A percentile compares a stretch with the other conserved stretches of the same genome.
Evolutionary conservation across 2,329 filamentous ascomycete species (phyloP).

Genomic region (Teratosphaeria pseudoeucalypti): DNA sequence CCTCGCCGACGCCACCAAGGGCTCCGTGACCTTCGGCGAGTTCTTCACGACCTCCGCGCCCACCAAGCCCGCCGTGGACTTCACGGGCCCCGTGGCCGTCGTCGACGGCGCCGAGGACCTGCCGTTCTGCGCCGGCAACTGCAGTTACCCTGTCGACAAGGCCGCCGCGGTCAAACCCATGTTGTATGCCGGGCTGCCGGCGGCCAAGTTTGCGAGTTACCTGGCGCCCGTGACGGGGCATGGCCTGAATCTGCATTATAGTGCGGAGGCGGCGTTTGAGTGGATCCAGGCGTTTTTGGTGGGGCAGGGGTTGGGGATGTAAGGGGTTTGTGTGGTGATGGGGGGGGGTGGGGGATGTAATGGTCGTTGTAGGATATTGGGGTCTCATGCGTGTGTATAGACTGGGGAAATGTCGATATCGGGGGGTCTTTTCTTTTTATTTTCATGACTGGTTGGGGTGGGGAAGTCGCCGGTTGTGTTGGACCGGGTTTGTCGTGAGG

Average conservation of each 20-base stretch:
- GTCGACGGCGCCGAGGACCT: slow-evolving; percentile 22
- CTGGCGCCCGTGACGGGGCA: slow-evolving; percentile 20
- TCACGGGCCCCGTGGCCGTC: slow-evolving; percentile 19
- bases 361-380: background rate
- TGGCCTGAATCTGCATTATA: slow-evolving; percentile 24
- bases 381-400: background rate
- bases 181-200: slow-evolving; percentile 13
- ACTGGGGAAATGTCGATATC: too few relatives aligned
- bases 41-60: slow-evolving; percentile 16
- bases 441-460: too few relatives aligned
- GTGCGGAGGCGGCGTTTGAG: slow-evolving; percentile 17
- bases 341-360: background rate
- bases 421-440: too few relatives aligned
- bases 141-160: slow-evolving; percentile 16
- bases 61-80: slow-evolving; percentile 10
- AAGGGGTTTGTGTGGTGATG: background rate
- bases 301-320: slow-evolving; percentile 2
- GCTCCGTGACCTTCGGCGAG: slow-evolving; percentile 23
- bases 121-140: slow-evolving; percentile 24
- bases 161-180: slow-evolving; percentile 11
- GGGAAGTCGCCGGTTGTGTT: too few relatives aligned
- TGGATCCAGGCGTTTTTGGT: slow-evolving; percentile 19
- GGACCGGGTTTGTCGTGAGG: too few relatives aligned
- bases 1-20: slow-evolving; percentile 19
- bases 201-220: slow-evolving; percentile 12